phyloP scores from a whole-genome alignment of 768 basidiomycete species.

The Leccinum sublutescens region DNA sequence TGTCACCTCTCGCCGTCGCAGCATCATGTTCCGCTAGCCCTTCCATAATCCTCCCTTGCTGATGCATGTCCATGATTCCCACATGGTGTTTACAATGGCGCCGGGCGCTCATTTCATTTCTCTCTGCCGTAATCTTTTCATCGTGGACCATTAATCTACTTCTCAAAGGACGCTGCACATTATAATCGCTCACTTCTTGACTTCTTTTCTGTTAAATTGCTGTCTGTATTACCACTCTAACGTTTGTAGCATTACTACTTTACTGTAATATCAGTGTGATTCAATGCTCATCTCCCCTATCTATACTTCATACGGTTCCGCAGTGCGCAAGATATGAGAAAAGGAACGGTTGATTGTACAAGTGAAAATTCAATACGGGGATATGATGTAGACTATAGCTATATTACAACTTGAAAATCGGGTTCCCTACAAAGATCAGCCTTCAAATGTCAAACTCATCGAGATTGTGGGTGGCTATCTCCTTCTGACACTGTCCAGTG shows the following conservation, averaged over 20 bases:
- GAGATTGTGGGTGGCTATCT: background rate
- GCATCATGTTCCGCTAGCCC: constrained; percentile 40
- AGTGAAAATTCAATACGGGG: background rate
- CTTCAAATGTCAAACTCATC: background rate
- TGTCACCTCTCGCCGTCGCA: constrained; percentile 54
- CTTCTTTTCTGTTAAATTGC: background rate
- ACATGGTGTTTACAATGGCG: constrained; percentile 13
- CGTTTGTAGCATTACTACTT: constrained; percentile 11
- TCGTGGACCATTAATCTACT: constrained; percentile 5
- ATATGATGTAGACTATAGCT: background rate
- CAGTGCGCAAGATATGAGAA: background rate
- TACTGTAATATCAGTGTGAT: background rate
- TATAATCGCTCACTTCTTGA: background rate
- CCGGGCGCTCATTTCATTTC: constrained; percentile 10
- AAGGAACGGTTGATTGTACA: background rate
- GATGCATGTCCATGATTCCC: constrained; percentile 15
- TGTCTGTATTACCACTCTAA: constrained; percentile 3
- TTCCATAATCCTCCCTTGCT: background rate
- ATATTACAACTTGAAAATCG: background rate
- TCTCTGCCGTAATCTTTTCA: background rate
- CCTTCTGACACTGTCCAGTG: constrained; percentile 7
- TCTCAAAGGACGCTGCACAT: constrained; percentile 9
- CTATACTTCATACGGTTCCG: background rate
- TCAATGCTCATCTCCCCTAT: background rate
- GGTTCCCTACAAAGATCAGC: background rate